Evolutionary conservation across 75 land plant genomes (phyloP), one percentile per base, ranked within the genome.

Genomic region (Selaginella tamariscina): DNA sequence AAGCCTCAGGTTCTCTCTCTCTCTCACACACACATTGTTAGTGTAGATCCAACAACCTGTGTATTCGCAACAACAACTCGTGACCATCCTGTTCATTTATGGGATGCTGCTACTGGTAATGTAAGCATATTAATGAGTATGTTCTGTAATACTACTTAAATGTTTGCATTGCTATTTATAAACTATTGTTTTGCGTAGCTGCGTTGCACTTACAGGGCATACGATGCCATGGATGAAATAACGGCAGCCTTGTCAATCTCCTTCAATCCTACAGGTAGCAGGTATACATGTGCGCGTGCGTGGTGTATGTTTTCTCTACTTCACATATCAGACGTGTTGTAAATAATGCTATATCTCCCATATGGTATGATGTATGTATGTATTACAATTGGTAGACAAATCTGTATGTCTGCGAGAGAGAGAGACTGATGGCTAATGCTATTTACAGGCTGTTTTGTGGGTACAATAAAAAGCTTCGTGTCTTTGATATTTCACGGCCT

Each of bases 61-160:
- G 88, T 86, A 0, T 91, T 90, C 78, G 92, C 97, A 66, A 79
- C 81, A 24, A 83, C 99, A 31, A 85, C 92, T 0, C 83, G 97
- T 26, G 99, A 95, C 66, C 99, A 95, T 76, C 99, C 99, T 29
- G 94, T 95, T 54, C 99, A 95, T 82, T 85, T 95, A 23, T 95
- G 96, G 99, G 99, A 95, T 82, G 80, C 97, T 39, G 57, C 77
- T 29, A 64, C 91, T 57, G 97, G 99, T 5, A 64, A 90, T 91
- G 99, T 95, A 70, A 13, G 68, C 33, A 54, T 13, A 18, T 29
- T n/a, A n/a, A n/a, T n/a, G n/a, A n/a, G n/a, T n/a, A n/a, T n/a
- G n/a, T n/a, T n/a, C n/a, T n/a, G n/a, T n/a, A n/a, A n/a, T n/a
- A n/a, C n/a, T n/a, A n/a, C n/a, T 39, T 39, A 15, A 39, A 39